These are phyloP conservation scores for Termitomyces bulborhizus DNA, from an alignment of 768 basidiomycete species.

Conservation along the genomic window DNA sequence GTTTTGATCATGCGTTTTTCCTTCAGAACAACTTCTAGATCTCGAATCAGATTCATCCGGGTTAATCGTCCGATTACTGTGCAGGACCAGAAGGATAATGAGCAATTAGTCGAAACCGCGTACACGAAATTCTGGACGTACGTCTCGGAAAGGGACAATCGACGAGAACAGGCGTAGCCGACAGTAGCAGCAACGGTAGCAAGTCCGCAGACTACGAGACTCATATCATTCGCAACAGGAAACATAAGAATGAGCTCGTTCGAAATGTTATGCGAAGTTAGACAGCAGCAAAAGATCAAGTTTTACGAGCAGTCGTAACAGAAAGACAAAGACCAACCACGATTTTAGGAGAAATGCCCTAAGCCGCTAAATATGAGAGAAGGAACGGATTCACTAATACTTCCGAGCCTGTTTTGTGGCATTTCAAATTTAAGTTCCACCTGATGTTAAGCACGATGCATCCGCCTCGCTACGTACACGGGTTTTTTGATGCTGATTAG, in stretches of 20 bases:
- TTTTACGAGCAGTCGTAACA: neutral
- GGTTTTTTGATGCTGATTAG: constrained; percentile 5
- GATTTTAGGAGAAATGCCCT: neutral
- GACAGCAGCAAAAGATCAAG: neutral
- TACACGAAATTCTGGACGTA: constrained; percentile 16
- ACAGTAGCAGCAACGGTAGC: constrained; percentile 57
- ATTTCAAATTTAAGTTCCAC: constrained; percentile 3
- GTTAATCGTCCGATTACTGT: constrained; percentile 5
- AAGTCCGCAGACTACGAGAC: constrained; percentile 48
- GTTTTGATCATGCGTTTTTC: neutral
- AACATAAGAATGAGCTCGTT: constrained; percentile 27
- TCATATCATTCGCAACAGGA: constrained; percentile 42
- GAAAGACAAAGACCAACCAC: neutral
- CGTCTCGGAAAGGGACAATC: constrained; percentile 22
- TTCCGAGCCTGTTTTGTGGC: neutral
- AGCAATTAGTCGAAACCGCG: neutral
- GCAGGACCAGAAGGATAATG: constrained; percentile 4
- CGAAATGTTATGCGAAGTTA: neutral
- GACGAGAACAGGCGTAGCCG: constrained; percentile 50
- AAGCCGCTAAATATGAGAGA: neutral
- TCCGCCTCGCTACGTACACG: constrained; percentile 21
- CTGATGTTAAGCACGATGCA: constrained; percentile 15
- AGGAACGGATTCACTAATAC: neutral
- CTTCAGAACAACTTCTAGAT: neutral
- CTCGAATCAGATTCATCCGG: constrained; percentile 3